Conservation (phyloP, 805 yeast species). For the Pichia cabralensis region DNA sequence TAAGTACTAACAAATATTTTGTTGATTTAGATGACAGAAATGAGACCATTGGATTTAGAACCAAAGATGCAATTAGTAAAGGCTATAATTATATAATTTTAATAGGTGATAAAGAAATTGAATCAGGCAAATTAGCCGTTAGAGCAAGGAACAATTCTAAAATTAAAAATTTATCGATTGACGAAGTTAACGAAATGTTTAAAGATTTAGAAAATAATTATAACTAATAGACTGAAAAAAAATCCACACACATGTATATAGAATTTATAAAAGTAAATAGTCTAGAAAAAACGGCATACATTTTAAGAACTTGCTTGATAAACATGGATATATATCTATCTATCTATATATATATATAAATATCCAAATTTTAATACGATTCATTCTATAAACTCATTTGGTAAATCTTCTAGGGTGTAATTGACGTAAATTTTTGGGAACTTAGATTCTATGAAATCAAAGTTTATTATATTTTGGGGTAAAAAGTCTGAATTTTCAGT, state of each 20-base stretch:
- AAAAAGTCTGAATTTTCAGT: conserved; percentile 41
- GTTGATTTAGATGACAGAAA: conserved; percentile 68
- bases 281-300: too few relatives aligned
- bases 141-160: conserved; percentile 46
- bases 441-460: conserved; percentile 14
- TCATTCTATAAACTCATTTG: conserved; percentile 12
- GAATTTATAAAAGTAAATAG: too few relatives aligned
- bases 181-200: conserved; percentile 46
- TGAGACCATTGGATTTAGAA: conserved; percentile 72
- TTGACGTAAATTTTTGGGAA: conserved; percentile 17
- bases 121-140: conserved; percentile 47
- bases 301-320: too few relatives aligned
- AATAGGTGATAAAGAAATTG: conserved; percentile 79
- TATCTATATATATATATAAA: conserved; percentile 2
- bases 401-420: conserved; percentile 17
- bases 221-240: conserved; percentile 18
- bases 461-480: conserved; percentile 32
- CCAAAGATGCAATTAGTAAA: conserved; percentile 64
- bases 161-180: conserved; percentile 33
- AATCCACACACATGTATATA: not conserved
- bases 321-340: conserved; percentile 5
- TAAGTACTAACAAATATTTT: conserved; percentile 51
- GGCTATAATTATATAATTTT: conserved; percentile 76
- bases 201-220: conserved; percentile 40
- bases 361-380: not conserved